These are phyloP conservation scores for Colletotrichum trifolii DNA, from an alignment of 2,329 filamentous ascomycete genomes.

Conservation along the genomic window DNA sequence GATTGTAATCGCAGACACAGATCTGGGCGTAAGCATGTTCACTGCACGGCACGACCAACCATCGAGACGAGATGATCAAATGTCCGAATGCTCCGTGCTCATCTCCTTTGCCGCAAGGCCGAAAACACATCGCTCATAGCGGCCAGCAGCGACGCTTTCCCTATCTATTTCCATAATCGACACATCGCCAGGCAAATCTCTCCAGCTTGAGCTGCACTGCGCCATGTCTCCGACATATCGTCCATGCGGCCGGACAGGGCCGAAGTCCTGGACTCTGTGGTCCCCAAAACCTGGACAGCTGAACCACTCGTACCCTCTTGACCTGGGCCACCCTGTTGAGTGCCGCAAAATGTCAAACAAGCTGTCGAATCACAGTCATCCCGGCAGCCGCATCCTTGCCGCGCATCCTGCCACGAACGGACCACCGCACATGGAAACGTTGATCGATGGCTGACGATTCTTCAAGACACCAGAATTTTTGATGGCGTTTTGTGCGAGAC, in stretches of 20 bases:
- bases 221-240: conserved; percentile 2
- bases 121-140: no score
- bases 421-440: conserved; percentile 21
- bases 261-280: conserved; percentile 15
- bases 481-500: no score
- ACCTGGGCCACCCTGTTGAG: conserved; percentile 18
- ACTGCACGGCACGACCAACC: conserved; percentile 1
- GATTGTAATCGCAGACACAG: no score
- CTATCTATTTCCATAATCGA: no score
- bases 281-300: conserved; percentile 23
- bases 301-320: not conserved
- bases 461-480: not conserved
- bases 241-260: conserved; percentile 14
- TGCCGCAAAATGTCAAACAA: conserved; percentile 20
- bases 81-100: no score
- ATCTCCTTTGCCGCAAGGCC: no score
- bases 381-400: conserved; percentile 27
- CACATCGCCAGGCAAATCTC: no score
- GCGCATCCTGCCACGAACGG: conserved; percentile 31
- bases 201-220: not conserved
- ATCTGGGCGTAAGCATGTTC: no score
- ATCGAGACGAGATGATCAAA: not conserved
- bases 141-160: no score
- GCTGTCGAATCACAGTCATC: conserved; percentile 28
- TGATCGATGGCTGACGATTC: conserved; percentile 9